Evolutionary conservation across 768 basidiomycete species (phyloP), one percentile per base, ranked within the genome.

Genomic region (Kwoniella newhampshirensis): DNA sequence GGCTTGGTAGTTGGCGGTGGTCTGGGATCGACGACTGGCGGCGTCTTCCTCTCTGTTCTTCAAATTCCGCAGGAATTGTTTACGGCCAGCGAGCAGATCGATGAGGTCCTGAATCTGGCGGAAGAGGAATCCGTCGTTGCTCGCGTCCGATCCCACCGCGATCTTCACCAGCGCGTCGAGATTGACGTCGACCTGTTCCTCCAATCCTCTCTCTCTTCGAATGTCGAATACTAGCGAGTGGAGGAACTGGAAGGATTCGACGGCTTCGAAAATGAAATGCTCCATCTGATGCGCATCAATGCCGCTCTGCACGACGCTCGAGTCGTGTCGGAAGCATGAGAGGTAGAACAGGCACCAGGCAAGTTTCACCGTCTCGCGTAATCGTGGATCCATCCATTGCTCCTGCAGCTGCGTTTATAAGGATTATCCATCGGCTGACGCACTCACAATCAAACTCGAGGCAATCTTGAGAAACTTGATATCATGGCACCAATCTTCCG

Each of bases 41-140:
- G 63, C 47, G 48, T 73, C 71, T 51, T 73, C 71, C 44, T 73
- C 71, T 32, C 61, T 63, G 41, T 68, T 66, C 25, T 63, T 54
- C 5, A 68, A 51, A 40, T 57, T 65, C 17, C 68, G 57, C 2
- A 72, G 54, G 44, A 69, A 64, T 28, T 65, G 49, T 36, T 72
- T 72, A 15, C 63, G 54, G 12, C 30, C 41, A 7, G 66, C 61
- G 18, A 67, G 39, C 1, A 26, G 17, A 49, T 62, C 62, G 17
- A 66, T 63, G 27, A 72, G 41, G 15, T 62, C 48, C 39, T 63
- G 61, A 1, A 67, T 48, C 45, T 67, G 62, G 15, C 25, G 54
- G 42, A 64, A 61, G 18, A 68, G 55, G 42, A 72, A 60, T 3
- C 27, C 41, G 57, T 72, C 66, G 45, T 63, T 63, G 20, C 45